Conservation (phyloP, 2,329 filamentous ascomycete genomes). For the Aureobasidium sp. region DNA sequence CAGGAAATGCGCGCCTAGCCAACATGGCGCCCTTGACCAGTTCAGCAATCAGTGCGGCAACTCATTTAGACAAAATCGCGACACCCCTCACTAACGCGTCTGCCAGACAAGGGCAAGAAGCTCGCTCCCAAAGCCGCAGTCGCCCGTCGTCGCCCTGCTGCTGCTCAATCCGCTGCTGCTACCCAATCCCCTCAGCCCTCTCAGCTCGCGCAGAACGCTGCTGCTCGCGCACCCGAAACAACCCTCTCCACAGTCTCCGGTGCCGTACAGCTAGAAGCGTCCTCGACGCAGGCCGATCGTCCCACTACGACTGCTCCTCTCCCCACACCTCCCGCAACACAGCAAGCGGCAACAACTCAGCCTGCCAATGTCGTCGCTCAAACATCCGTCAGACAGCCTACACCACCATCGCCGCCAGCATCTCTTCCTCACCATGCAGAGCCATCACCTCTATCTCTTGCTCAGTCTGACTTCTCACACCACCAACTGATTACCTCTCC, state of each 20-base stretch:
- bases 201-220: not conserved
- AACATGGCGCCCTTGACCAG: constrained; percentile 44
- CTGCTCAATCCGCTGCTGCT: constrained; percentile 12
- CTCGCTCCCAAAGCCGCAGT: constrained; percentile 42
- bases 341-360: not conserved
- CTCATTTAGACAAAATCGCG: constrained; percentile 16
- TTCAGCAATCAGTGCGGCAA: constrained; percentile 45
- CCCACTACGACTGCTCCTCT: not conserved
- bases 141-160: constrained; percentile 34
- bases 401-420: not conserved
- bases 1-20: not conserved
- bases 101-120: constrained; percentile 37
- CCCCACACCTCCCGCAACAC: constrained; percentile 9
- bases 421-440: constrained; percentile 1
- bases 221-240: not conserved
- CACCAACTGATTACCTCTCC: not conserved
- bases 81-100: constrained; percentile 17
- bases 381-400: not conserved
- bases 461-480: not conserved
- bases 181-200: not conserved
- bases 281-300: not conserved
- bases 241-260: constrained; percentile 13
- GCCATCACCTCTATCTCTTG: constrained; percentile 7
- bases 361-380: not conserved
- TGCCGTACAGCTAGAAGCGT: not conserved